These are phyloP conservation scores for Lophiotrema nucula DNA, from an alignment of 495 filamentous ascomycete species.

Conservation along the genomic window DNA sequence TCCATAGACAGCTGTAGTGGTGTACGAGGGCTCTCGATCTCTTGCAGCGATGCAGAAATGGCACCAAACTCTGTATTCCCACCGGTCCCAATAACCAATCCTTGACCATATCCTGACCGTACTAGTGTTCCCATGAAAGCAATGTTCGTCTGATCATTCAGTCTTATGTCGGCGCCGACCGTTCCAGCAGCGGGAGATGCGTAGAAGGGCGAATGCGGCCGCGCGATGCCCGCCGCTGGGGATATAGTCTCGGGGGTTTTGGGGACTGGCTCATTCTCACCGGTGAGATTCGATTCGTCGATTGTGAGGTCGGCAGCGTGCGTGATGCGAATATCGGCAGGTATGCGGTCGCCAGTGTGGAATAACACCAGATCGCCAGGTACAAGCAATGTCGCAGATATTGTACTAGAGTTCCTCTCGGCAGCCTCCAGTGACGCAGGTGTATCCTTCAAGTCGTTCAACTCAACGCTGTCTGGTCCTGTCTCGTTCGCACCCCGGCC, in stretches of 20 bases:
- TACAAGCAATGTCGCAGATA: constrained; percentile 82
- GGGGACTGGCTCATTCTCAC: constrained; percentile 88
- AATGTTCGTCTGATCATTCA: constrained; percentile 75
- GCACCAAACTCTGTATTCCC: constrained; percentile 93
- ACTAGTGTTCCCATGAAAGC: constrained; percentile 98
- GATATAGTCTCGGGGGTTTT: constrained; percentile 66
- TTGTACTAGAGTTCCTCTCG: constrained; percentile 73
- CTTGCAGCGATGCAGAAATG: constrained; percentile 86
- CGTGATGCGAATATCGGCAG: constrained; percentile 93
- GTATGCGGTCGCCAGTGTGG: constrained; percentile 92
- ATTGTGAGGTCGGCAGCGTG: constrained; percentile 83
- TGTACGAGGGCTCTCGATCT: constrained; percentile 91
- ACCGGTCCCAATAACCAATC: constrained; percentile 92
- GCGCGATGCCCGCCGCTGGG: constrained; percentile 24
- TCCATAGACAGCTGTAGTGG: constrained; percentile 97
- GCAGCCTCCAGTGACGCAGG: constrained; percentile 51
- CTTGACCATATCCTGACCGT: constrained; percentile 91
- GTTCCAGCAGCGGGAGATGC: constrained; percentile 60
- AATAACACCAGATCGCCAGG: constrained; percentile 91
- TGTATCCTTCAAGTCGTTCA: constrained; percentile 39
- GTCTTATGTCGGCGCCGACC: constrained; percentile 61
- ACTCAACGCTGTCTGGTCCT: constrained; percentile 34
- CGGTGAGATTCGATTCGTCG: constrained; percentile 95
- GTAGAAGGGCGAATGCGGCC: constrained; percentile 58
- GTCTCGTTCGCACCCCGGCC: constrained; percentile 24